These are phyloP conservation scores for Mortierella sp. DNA, from an alignment of 371 early-diverging fungal species.

Conservation along the genomic window DNA sequence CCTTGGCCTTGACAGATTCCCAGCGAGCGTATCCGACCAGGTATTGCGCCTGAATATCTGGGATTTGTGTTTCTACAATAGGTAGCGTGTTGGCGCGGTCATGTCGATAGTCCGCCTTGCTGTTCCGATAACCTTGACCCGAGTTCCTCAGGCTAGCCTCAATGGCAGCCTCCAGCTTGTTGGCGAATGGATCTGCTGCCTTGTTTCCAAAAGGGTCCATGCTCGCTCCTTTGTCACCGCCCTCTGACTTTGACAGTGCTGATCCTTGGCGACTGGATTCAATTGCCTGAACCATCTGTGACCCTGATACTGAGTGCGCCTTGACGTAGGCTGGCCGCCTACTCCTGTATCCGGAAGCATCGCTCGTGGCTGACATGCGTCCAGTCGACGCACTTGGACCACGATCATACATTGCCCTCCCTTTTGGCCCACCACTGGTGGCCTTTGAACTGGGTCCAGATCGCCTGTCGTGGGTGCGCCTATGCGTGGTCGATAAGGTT, in stretches of 20 bases:
- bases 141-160: slow-evolving; percentile 24
- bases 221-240: neutral
- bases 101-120: neutral
- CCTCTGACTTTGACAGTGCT: neutral
- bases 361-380: neutral
- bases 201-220: slow-evolving; percentile 32
- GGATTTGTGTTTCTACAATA: slow-evolving; percentile 7
- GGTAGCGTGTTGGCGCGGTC: slow-evolving; percentile 13
- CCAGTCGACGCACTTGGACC: neutral
- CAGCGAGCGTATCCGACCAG: slow-evolving; percentile 39
- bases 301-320: slow-evolving; percentile 37
- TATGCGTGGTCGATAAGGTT: neutral
- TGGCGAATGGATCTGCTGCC: slow-evolving; percentile 41
- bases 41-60: slow-evolving; percentile 49
- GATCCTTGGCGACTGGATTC: slow-evolving; percentile 32
- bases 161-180: slow-evolving; percentile 46
- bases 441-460: neutral
- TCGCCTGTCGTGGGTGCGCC: neutral
- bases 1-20: slow-evolving; percentile 48
- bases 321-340: slow-evolving; percentile 35
- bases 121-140: neutral
- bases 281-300: slow-evolving; percentile 54
- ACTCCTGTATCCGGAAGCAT: neutral
- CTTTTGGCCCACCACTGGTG: neutral
- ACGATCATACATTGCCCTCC: neutral